Percentiles rank a stretch among this genome's conserved stretches.
Evolutionary conservation across 164 flowering plant species (phyloP).

Genomic region (Liriodendron chinense): DNA sequence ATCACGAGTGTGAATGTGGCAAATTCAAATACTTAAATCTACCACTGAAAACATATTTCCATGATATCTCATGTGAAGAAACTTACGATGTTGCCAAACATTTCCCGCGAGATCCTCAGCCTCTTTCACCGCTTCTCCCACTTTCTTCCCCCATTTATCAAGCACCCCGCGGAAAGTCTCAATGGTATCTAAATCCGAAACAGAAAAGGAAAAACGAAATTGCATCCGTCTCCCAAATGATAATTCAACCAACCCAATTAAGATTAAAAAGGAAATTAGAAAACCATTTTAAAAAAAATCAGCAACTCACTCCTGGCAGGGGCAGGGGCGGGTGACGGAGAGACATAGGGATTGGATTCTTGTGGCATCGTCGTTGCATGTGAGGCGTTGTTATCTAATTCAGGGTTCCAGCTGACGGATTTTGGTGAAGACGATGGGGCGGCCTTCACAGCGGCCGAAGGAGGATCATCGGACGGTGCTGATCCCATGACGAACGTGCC

Average conservation of each 20-base stretch:
- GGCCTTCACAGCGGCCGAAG: slow-evolving; percentile 2
- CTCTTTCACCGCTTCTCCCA: slow-evolving; percentile 68
- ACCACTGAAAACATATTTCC: not conserved
- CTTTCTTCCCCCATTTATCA: slow-evolving; percentile 77
- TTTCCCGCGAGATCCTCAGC: slow-evolving; percentile 84
- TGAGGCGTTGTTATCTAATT: slow-evolving; percentile 15
- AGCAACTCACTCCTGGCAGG: slow-evolving; percentile 52
- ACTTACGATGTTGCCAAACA: slow-evolving; percentile 91
- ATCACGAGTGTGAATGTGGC: not conserved
- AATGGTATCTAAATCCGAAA: slow-evolving; percentile 38
- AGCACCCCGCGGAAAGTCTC: slow-evolving; percentile 58
- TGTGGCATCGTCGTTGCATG: slow-evolving; percentile 48
- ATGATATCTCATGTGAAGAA: not conserved
- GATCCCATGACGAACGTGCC: slow-evolving; percentile 10
- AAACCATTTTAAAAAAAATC: not conserved
- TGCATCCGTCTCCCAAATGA: not conserved
- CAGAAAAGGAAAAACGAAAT: not conserved
- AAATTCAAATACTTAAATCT: not conserved
- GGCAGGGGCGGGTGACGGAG: slow-evolving; percentile 46
- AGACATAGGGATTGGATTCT: slow-evolving; percentile 65
- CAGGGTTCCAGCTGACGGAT: slow-evolving; percentile 17
- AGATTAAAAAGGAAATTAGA: not conserved
- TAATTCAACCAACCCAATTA: not conserved
- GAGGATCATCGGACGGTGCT: slow-evolving; percentile 21
- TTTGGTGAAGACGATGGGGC: slow-evolving; percentile 9